Conservation (phyloP, 108 stramenopile genomes). For the Asterionellopsis glacialis region DNA sequence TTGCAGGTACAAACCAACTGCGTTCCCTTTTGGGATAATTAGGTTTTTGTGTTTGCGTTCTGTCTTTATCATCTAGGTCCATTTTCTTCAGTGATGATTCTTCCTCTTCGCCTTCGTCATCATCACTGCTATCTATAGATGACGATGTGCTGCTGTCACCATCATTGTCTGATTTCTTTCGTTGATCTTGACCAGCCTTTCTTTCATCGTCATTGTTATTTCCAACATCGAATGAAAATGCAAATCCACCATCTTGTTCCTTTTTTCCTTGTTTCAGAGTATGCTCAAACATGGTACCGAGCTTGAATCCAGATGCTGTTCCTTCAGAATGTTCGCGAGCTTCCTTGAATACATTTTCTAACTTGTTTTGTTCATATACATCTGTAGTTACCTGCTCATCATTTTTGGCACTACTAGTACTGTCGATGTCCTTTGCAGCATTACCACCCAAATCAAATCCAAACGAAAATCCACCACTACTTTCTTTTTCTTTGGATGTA, state of each 20-base stretch:
- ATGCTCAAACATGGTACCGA: no score
- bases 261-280: no score
- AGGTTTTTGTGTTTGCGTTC: constrained; percentile 2
- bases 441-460: constrained; percentile 33
- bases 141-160: no score
- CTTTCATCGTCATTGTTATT: not conserved
- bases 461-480: constrained; percentile 43
- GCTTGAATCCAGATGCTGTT: no score
- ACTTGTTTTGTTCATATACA: constrained; percentile 61
- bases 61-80: not conserved
- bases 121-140: not conserved
- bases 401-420: not conserved
- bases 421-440: not conserved
- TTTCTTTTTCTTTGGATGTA: not conserved
- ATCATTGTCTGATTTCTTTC: not conserved
- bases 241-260: not conserved
- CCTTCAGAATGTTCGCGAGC: no score
- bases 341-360: constrained; percentile 70
- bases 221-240: constrained; percentile 4
- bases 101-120: not conserved
- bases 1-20: constrained; percentile 20
- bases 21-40: not conserved
- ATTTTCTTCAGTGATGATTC: constrained; percentile 1
- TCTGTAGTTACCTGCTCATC: not conserved
- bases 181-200: not conserved